Conservation (phyloP, 495 filamentous ascomycete species). For the Podospora australis region DNA sequence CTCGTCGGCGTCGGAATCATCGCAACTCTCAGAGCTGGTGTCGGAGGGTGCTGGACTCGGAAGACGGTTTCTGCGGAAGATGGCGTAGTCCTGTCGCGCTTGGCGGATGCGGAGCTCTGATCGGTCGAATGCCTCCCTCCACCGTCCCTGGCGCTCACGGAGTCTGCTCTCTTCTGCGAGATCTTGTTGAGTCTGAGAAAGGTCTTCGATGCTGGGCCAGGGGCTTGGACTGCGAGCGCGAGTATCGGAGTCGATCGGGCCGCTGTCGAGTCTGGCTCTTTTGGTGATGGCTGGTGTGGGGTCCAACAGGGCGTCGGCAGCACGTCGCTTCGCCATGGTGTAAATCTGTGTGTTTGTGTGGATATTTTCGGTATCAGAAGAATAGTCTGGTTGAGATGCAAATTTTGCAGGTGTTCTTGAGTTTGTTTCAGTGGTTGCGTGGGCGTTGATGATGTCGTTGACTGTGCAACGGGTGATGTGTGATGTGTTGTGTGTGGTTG, state of each 20-base stretch:
- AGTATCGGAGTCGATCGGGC: neutral
- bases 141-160: neutral
- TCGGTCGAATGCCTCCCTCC: neutral
- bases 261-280: neutral
- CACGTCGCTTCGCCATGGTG: neutral
- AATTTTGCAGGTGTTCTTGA: too few species aligned
- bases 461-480: too few species aligned
- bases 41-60: neutral
- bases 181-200: neutral
- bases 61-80: neutral
- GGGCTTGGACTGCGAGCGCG: neutral
- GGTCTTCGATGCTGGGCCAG: neutral
- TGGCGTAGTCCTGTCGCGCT: neutral
- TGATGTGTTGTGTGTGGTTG: too few species aligned
- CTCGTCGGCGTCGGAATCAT: neutral
- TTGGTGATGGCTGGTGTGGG: neutral
- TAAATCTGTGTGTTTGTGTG: neutral
- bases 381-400: too few species aligned
- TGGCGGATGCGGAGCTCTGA: neutral
- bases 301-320: neutral
- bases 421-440: too few species aligned
- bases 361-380: too few species aligned
- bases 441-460: too few species aligned
- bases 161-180: neutral
- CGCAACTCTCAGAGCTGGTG: neutral